Evolutionary conservation across 1,139 yeast genomes (phyloP).

Genomic region (Suhomyces taliae): DNA sequence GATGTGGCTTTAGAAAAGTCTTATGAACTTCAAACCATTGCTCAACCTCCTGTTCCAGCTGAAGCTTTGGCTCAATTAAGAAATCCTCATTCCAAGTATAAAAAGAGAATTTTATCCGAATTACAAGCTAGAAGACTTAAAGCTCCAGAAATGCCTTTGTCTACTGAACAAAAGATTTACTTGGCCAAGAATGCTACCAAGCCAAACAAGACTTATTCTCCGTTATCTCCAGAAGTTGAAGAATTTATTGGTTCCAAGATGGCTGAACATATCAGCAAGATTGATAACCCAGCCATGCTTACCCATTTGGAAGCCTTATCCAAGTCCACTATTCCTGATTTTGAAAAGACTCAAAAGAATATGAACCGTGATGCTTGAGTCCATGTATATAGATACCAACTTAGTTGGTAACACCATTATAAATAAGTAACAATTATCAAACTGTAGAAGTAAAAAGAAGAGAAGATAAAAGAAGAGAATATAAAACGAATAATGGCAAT

Average conservation of each 20-base stretch:
- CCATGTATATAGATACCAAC: neutral
- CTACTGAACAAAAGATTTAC: constrained; percentile 62
- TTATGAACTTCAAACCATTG: constrained; percentile 67
- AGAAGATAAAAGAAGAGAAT: too few species aligned
- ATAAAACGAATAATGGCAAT: too few species aligned
- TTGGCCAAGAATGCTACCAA: constrained; percentile 51
- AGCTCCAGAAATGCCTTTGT: constrained; percentile 77
- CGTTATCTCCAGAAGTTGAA: constrained; percentile 66
- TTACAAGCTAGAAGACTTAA: constrained; percentile 62
- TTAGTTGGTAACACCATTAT: too few species aligned
- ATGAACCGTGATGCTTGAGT: constrained; percentile 11
- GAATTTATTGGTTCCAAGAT: constrained; percentile 70
- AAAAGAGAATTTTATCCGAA: constrained; percentile 56
- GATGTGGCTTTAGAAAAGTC: constrained; percentile 70
- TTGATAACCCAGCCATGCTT: constrained; percentile 38
- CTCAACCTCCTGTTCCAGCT: constrained; percentile 66
- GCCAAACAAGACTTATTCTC: constrained; percentile 46
- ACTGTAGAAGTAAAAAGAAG: too few species aligned
- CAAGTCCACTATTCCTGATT: constrained; percentile 29
- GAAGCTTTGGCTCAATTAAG: constrained; percentile 70
- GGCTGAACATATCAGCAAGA: constrained; percentile 51
- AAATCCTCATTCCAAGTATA: constrained; percentile 64
- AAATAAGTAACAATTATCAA: too few species aligned
- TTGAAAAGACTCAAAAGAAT: constrained; percentile 28
- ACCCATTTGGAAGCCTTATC: constrained; percentile 45